A percentile compares a stretch with the other conserved stretches of the same genome.
phyloP scores from a whole-genome alignment of 1,284 basidiomycete genomes.

The Hypsizygus ulmarius region DNA sequence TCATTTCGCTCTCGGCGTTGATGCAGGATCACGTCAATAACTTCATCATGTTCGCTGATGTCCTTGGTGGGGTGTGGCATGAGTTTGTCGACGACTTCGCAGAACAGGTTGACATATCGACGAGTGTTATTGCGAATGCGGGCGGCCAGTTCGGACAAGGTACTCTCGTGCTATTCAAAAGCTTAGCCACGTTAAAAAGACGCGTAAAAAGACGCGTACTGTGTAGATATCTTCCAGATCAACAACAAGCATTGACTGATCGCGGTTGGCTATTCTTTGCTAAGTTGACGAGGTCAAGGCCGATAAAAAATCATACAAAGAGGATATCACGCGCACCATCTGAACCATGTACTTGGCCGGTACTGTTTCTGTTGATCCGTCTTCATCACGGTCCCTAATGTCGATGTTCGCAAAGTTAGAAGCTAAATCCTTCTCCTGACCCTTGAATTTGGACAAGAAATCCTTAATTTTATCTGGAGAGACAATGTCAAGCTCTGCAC shows the following conservation, averaged over 20 bases:
- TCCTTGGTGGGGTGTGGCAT: conserved; percentile 88
- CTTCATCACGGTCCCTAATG: conserved; percentile 50
- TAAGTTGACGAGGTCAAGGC: conserved; percentile 31
- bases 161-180: conserved; percentile 57
- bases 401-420: conserved; percentile 70
- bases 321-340: conserved; percentile 56
- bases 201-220: conserved; percentile 37
- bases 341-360: conserved; percentile 86
- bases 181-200: conserved; percentile 8
- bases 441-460: conserved; percentile 69
- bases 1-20: conserved; percentile 89
- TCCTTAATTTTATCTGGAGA: conserved; percentile 60
- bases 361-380: conserved; percentile 34
- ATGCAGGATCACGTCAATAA: conserved; percentile 92
- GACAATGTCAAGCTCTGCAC: conserved; percentile 10
- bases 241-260: conserved; percentile 81
- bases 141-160: conserved; percentile 62
- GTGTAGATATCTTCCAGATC: conserved; percentile 79
- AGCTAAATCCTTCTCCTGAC: conserved; percentile 64
- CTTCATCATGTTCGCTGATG: conserved; percentile 85
- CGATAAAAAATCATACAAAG: conserved; percentile 29
- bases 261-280: conserved; percentile 92
- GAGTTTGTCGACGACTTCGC: conserved; percentile 86
- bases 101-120: conserved; percentile 90
- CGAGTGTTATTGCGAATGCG: conserved; percentile 85